Conservation (phyloP, 495 filamentous ascomycete species). For the Oleoguttula mirabilis region DNA sequence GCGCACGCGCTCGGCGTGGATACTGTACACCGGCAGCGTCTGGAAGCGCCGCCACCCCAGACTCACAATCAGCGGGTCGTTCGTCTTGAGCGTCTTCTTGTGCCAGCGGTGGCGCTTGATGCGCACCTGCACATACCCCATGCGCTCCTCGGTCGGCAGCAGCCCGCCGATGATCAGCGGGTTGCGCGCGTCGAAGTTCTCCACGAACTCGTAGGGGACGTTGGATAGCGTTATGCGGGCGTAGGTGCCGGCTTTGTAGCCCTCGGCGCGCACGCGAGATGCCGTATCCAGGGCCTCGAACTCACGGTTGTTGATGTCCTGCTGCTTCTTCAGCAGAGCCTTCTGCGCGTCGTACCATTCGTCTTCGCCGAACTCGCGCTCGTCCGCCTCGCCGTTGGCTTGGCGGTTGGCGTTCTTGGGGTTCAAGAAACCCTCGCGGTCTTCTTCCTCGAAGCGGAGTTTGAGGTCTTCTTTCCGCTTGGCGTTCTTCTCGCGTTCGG, state of each 20-base stretch:
- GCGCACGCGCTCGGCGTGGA: slow-evolving; percentile 79
- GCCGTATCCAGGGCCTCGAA: slow-evolving; percentile 73
- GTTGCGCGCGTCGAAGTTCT: slow-evolving; percentile 70
- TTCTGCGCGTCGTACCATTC: slow-evolving; percentile 98
- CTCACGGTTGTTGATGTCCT: slow-evolving; percentile 86
- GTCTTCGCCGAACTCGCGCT: slow-evolving; percentile 83
- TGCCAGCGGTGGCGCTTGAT: slow-evolving; percentile 98
- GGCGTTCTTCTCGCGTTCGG: slow-evolving; percentile 83
- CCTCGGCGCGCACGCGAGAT: slow-evolving; percentile 71
- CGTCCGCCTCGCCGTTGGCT: slow-evolving; percentile 42
- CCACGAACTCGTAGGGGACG: slow-evolving; percentile 82
- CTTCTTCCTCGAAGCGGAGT: slow-evolving; percentile 91
- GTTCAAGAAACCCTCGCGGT: slow-evolving; percentile 82
- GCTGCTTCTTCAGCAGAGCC: slow-evolving; percentile 82
- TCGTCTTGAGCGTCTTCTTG: slow-evolving; percentile 96
- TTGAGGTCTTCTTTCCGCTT: slow-evolving; percentile 87
- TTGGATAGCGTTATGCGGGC: slow-evolving; percentile 77
- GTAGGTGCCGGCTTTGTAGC: slow-evolving; percentile 86
- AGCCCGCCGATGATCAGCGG: slow-evolving; percentile 86
- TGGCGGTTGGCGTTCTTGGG: slow-evolving; percentile 60
- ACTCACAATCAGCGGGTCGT: slow-evolving; percentile 93
- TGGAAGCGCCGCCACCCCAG: slow-evolving; percentile 97
- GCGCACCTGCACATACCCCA: slow-evolving; percentile 85
- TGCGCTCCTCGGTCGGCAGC: slow-evolving; percentile 82
- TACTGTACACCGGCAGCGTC: slow-evolving; percentile 81